These are phyloP conservation scores for Ascochyta pisi DNA, from an alignment of 2,329 filamentous ascomycete species.

Conservation along the genomic window DNA sequence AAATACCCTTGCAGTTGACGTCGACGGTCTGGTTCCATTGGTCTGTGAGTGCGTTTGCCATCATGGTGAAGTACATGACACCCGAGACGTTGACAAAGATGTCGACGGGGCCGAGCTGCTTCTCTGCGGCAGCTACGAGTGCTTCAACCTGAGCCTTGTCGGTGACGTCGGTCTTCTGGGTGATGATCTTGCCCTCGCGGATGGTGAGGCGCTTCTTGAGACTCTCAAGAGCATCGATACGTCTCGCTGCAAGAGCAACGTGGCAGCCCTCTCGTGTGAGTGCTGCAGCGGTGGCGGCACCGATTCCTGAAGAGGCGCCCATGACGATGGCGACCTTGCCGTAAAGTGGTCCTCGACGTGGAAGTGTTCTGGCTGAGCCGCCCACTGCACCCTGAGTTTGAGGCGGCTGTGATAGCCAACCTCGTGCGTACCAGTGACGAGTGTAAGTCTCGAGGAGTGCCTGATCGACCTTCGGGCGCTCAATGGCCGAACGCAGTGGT, in stretches of 20 bases:
- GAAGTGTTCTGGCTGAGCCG: constrained; percentile 52
- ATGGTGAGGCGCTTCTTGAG: constrained; percentile 67
- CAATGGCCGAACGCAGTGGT: constrained; percentile 64
- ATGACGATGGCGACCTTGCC: constrained; percentile 79
- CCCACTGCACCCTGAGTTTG: constrained; percentile 56
- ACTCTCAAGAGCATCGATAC: constrained; percentile 70
- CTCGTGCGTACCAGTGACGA: constrained; percentile 79
- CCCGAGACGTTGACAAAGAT: constrained; percentile 82
- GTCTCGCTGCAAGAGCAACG: constrained; percentile 74
- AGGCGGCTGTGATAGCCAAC: constrained; percentile 74
- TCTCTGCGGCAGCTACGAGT: constrained; percentile 65
- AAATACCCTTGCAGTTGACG: constrained; percentile 84
- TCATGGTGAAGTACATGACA: constrained; percentile 90
- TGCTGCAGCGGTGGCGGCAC: constrained; percentile 73
- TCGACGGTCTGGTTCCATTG: constrained; percentile 85
- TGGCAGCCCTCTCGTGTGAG: constrained; percentile 75
- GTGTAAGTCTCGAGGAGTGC: constrained; percentile 78
- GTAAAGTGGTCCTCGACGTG: constrained; percentile 65
- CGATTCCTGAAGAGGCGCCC: constrained; percentile 80
- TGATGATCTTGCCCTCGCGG: constrained; percentile 69
- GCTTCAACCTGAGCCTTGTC: constrained; percentile 69
- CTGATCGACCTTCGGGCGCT: constrained; percentile 72
- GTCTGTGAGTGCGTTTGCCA: constrained; percentile 75
- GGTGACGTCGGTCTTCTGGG: constrained; percentile 76
- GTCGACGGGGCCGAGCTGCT: constrained; percentile 74